Evolutionary conservation across 192 early-diverging fungal genomes (phyloP).

Genomic region (Mortierella claussenii): DNA sequence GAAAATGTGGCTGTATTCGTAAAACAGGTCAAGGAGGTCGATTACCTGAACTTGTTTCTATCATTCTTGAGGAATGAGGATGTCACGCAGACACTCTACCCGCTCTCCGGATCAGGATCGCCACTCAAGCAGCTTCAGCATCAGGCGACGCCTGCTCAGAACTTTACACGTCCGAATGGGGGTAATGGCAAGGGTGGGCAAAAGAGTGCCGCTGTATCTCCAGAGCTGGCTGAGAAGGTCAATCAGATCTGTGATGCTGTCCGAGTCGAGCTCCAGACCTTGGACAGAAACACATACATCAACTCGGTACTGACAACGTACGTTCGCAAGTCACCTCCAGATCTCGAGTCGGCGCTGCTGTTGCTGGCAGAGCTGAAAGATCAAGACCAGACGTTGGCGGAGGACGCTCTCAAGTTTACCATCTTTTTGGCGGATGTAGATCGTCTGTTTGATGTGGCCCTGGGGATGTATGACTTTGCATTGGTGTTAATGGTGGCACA

Average conservation of each 20-base stretch:
- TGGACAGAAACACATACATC: constrained; percentile 68
- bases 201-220: constrained; percentile 2
- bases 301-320: constrained; percentile 88
- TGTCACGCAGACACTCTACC: constrained; percentile 85
- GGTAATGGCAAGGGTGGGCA: constrained; percentile 1
- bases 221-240: constrained; percentile 68
- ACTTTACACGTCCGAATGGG: constrained; percentile 5
- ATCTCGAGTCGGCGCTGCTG: constrained; percentile 82
- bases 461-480: constrained; percentile 94
- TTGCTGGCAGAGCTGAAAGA: constrained; percentile 74
- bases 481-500: constrained; percentile 97
- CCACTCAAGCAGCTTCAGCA: constrained; percentile 9
- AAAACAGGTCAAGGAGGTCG: constrained; percentile 77
- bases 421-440: constrained; percentile 94
- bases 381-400: constrained; percentile 70
- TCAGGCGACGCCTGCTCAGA: neutral
- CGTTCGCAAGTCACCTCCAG: constrained; percentile 82
- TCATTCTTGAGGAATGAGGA: constrained; percentile 85
- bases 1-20: constrained; percentile 79
- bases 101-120: constrained; percentile 41
- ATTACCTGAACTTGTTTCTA: constrained; percentile 92
- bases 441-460: constrained; percentile 87
- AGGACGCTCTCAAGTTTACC: constrained; percentile 88
- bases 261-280: constrained; percentile 64
- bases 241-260: constrained; percentile 79